These are phyloP conservation scores for Nemania sp. DNA, from an alignment of 2,329 filamentous ascomycete genomes.

Conservation along the genomic window DNA sequence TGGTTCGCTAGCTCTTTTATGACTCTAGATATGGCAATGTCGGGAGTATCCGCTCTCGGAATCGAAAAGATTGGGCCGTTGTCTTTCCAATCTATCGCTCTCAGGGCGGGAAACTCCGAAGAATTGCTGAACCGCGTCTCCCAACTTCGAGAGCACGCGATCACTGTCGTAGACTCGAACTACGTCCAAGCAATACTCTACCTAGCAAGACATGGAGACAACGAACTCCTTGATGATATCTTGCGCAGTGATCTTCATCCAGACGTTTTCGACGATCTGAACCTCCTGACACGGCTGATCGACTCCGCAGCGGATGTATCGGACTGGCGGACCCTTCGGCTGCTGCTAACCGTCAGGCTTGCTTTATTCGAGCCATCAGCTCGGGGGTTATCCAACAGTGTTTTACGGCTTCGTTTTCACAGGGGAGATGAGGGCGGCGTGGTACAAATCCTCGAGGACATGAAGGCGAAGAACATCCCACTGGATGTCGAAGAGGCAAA, in stretches of 20 bases:
- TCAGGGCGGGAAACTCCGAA: slow-evolving; percentile 62
- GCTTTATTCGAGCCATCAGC: slow-evolving; percentile 40
- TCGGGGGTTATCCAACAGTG: slow-evolving; percentile 40
- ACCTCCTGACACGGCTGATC: slow-evolving; percentile 47
- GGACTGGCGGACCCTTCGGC: slow-evolving; percentile 48
- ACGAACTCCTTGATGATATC: slow-evolving; percentile 51
- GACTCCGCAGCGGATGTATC: slow-evolving; percentile 42
- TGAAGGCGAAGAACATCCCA: slow-evolving; percentile 43
- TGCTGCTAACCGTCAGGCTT: slow-evolving; percentile 52
- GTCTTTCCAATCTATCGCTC: slow-evolving; percentile 76
- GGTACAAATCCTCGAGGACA: slow-evolving; percentile 45
- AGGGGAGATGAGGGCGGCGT: slow-evolving; percentile 36
- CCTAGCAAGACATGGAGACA: slow-evolving; percentile 63
- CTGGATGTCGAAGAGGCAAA: slow-evolving; percentile 39
- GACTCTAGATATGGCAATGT: slow-evolving; percentile 71
- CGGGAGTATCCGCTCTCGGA: slow-evolving; percentile 70
- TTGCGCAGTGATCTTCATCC: slow-evolving; percentile 58
- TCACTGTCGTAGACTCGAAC: slow-evolving; percentile 63
- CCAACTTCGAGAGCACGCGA: slow-evolving; percentile 64
- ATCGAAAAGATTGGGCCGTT: slow-evolving; percentile 73
- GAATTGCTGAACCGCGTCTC: slow-evolving; percentile 63
- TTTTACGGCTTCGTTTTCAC: slow-evolving; percentile 41
- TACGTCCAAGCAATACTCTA: slow-evolving; percentile 70
- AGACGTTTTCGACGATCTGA: slow-evolving; percentile 56
- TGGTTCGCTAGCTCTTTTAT: slow-evolving; percentile 78